These are phyloP conservation scores for Alternaria panax DNA, from an alignment of 2,329 filamentous ascomycete genomes.

Conservation along the genomic window DNA sequence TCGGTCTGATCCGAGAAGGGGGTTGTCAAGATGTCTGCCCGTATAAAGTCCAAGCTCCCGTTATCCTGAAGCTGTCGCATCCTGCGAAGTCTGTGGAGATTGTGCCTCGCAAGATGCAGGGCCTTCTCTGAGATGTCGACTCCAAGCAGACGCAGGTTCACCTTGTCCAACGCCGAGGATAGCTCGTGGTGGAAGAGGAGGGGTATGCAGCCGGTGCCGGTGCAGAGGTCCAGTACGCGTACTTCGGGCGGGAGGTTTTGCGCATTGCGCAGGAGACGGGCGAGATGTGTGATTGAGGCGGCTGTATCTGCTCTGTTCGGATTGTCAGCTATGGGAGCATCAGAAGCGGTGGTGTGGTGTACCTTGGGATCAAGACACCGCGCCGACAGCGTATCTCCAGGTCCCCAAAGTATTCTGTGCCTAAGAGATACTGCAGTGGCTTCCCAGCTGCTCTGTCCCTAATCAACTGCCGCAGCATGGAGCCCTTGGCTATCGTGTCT, in stretches of 20 bases:
- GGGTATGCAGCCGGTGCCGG: constrained; percentile 89
- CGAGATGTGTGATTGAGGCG: constrained; percentile 46
- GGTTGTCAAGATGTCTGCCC: constrained; percentile 56
- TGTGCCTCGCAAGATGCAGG: constrained; percentile 69
- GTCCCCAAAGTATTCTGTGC: constrained; percentile 84
- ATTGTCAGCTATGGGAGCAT: constrained; percentile 18
- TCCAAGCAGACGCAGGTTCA: constrained; percentile 64
- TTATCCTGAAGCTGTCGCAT: constrained; percentile 5
- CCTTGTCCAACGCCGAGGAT: constrained; percentile 34
- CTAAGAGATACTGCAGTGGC: constrained; percentile 89
- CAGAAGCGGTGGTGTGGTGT: constrained; percentile 16
- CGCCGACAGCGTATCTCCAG: constrained; percentile 78
- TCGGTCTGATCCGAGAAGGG: constrained; percentile 55
- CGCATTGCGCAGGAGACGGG: constrained; percentile 34
- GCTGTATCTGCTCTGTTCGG: constrained; percentile 56
- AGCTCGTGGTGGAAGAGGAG: constrained; percentile 75
- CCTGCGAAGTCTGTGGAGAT: constrained; percentile 58
- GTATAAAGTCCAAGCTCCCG: constrained; percentile 55
- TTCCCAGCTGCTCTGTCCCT: constrained; percentile 64
- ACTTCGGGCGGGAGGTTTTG: constrained; percentile 50
- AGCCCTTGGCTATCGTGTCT: constrained; percentile 23
- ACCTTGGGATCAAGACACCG: constrained; percentile 87
- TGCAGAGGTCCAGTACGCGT: constrained; percentile 83
- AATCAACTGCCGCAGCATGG: constrained; percentile 38
- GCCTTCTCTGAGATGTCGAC: constrained; percentile 76